A percentile compares a stretch with the other conserved stretches of the same genome.
phyloP scores from a whole-genome alignment of 139 green algal species.

The Gonium pectorale region DNA sequence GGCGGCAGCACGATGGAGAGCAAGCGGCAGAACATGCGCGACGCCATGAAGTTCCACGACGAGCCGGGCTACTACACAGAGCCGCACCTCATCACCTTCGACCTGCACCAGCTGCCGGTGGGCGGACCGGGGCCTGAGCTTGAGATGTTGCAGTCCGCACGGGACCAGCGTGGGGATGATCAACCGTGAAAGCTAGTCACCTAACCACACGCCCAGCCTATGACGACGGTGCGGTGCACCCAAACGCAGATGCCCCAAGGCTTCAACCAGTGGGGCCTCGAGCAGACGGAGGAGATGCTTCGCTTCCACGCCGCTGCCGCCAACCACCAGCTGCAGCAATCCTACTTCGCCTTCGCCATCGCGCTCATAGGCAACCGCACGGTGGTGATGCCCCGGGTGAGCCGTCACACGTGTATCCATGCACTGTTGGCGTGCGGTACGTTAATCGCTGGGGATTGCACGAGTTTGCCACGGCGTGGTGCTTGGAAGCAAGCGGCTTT shows the following conservation, averaged over 20 bases:
- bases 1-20: conserved; percentile 47
- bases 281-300: conserved; percentile 52
- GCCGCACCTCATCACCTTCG: not conserved
- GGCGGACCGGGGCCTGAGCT: not conserved
- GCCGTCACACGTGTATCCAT: not conserved
- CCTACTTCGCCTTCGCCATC: conserved; percentile 51
- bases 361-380: conserved; percentile 39
- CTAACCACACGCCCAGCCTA: too few relatives aligned
- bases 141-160: not conserved
- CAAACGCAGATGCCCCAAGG: conserved; percentile 13
- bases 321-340: conserved; percentile 56
- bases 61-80: conserved; percentile 29
- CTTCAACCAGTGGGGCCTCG: conserved; percentile 27
- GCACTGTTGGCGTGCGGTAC: too few relatives aligned
- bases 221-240: too few relatives aligned
- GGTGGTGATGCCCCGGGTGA: conserved; percentile 51
- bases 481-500: too few relatives aligned
- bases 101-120: conserved; percentile 23
- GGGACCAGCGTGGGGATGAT: too few relatives aligned
- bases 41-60: conserved; percentile 53
- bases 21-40: conserved; percentile 53
- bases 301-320: conserved; percentile 48
- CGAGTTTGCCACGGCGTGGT: too few relatives aligned
- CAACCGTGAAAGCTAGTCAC: too few relatives aligned
- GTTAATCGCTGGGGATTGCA: too few relatives aligned